A percentile compares a stretch with the other conserved stretches of the same genome.
Conservation (phyloP, 73 alveolate species). For the Paramecium primaurelia region DNA sequence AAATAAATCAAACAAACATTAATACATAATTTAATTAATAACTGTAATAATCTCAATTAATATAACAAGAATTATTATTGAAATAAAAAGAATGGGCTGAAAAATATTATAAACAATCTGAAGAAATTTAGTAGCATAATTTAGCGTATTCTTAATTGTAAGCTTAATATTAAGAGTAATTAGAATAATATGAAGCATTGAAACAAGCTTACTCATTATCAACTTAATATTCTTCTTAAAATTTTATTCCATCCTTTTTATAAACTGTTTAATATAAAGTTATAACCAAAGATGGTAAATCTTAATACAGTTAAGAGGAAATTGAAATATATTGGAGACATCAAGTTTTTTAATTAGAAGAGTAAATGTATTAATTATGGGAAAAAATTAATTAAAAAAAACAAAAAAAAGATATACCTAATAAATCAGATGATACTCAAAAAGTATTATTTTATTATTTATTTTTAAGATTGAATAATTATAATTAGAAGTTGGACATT, state of each 20-base stretch:
- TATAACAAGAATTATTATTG: neutral
- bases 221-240: neutral
- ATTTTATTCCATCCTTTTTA: neutral
- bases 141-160: neutral
- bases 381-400: neutral
- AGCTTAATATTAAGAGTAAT: neutral
- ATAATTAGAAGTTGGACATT: neutral
- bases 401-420: neutral
- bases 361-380: neutral
- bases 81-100: neutral
- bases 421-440: neutral
- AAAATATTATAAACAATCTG: neutral
- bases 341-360: neutral
- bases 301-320: neutral
- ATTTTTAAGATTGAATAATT: neutral
- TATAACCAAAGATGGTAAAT: neutral
- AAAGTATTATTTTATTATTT: neutral
- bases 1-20: neutral
- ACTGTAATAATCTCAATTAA: neutral
- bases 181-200: neutral
- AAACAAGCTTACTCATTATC: neutral
- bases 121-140: neutral
- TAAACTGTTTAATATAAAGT: neutral
- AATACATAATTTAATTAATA: neutral
- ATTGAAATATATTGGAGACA: neutral